phyloP scores from a whole-genome alignment of 2,329 filamentous ascomycete species.

The Hirsutella minnesotensis region DNA sequence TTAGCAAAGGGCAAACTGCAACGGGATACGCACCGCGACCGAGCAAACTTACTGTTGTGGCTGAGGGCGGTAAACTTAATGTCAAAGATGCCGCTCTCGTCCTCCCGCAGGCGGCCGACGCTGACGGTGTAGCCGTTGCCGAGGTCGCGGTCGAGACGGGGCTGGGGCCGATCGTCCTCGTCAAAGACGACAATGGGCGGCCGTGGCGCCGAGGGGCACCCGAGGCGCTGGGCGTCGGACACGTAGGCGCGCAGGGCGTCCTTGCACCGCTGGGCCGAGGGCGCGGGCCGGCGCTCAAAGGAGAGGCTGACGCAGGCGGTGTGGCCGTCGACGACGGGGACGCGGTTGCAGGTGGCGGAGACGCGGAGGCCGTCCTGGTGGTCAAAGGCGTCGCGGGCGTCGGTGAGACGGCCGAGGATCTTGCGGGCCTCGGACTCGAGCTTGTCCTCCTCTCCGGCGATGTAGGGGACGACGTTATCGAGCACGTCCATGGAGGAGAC shows the following conservation, averaged over 20 bases:
- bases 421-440: constrained; percentile 90
- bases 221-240: constrained; percentile 69
- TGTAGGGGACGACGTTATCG: constrained; percentile 92
- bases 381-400: constrained; percentile 59
- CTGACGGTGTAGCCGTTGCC: constrained; percentile 81
- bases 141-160: constrained; percentile 76
- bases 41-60: constrained; percentile 51
- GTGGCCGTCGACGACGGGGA: constrained; percentile 91
- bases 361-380: constrained; percentile 66
- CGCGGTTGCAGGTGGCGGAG: constrained; percentile 82
- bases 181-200: constrained; percentile 82
- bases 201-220: constrained; percentile 75
- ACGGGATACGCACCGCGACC: no score
- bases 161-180: constrained; percentile 81
- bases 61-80: constrained; percentile 90
- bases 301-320: constrained; percentile 84
- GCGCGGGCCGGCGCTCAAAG: constrained; percentile 65
- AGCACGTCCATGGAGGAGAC: constrained; percentile 91
- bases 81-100: constrained; percentile 83
- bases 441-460: constrained; percentile 90
- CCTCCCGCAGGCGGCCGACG: constrained; percentile 76
- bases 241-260: constrained; percentile 70
- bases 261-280: constrained; percentile 64
- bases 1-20: neutral
- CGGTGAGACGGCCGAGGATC: constrained; percentile 71